phyloP scores from a whole-genome alignment of 208 protist genomes.

The Leishmania braziliensis region DNA sequence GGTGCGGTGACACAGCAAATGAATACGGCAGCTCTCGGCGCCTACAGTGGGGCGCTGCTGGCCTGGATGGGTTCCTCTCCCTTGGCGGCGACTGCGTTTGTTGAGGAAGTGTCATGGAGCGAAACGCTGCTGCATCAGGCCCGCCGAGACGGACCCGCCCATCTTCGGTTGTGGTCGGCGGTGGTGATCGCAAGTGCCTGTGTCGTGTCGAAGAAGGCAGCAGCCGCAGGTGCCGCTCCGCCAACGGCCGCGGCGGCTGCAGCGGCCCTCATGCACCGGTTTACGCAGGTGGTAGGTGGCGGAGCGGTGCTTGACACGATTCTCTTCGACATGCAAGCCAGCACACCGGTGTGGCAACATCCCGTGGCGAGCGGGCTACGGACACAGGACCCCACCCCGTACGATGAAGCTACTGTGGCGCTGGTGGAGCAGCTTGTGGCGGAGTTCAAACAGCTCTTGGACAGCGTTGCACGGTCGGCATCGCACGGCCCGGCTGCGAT shows the following conservation, averaged over 20 bases:
- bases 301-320: constrained; percentile 62
- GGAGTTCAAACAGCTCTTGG: constrained; percentile 34
- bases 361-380: constrained; percentile 57
- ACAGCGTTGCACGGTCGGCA: neutral
- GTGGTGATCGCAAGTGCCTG: constrained; percentile 60
- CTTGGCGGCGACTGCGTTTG: constrained; percentile 32
- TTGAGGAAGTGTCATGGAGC: constrained; percentile 47
- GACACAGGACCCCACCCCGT: constrained; percentile 43
- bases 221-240: constrained; percentile 1
- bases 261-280: constrained; percentile 40
- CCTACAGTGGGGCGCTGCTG: constrained; percentile 56
- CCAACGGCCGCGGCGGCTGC: constrained; percentile 6
- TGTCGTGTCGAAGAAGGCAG: constrained; percentile 10
- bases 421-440: constrained; percentile 32
- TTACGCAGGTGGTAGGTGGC: constrained; percentile 60
- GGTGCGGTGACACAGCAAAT: constrained; percentile 51
- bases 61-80: constrained; percentile 38
- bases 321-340: constrained; percentile 72
- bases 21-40: constrained; percentile 64
- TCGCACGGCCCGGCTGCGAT: neutral
- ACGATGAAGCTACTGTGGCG: constrained; percentile 48
- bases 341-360: constrained; percentile 57
- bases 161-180: constrained; percentile 75
- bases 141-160: constrained; percentile 40
- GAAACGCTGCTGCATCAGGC: constrained; percentile 47